Evolutionary conservation across 371 early-diverging fungal species (phyloP).

Genomic region (Mortierella sp.): DNA sequence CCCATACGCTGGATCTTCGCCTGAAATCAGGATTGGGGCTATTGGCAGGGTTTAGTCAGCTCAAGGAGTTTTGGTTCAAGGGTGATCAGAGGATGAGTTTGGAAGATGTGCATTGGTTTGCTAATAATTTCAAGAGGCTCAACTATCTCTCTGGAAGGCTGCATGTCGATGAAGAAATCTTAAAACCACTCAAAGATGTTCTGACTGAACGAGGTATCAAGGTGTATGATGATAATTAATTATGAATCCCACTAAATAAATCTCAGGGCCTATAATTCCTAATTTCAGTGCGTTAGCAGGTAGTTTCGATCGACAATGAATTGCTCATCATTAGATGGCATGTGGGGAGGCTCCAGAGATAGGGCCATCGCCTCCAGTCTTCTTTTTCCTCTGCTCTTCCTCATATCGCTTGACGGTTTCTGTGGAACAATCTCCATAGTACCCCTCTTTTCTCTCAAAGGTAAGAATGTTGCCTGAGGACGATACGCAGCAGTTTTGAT

Average conservation of each 20-base stretch:
- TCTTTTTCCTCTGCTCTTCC: slow-evolving; percentile 6
- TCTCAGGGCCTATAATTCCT: too few species aligned
- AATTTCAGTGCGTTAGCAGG: too few species aligned
- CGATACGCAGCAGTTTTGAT: slow-evolving; percentile 13
- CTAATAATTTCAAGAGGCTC: neutral
- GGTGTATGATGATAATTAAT: neutral
- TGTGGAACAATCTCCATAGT: slow-evolving; percentile 4
- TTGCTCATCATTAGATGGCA: neutral
- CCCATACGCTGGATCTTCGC: neutral
- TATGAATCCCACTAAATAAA: too few species aligned
- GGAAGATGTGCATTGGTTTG: neutral
- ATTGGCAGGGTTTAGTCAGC: neutral
- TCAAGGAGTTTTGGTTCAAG: neutral
- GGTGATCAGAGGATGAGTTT: neutral
- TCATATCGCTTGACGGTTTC: slow-evolving; percentile 4
- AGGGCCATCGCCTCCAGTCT: neutral
- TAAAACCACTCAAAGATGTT: neutral
- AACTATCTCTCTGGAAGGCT: neutral
- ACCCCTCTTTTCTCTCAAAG: slow-evolving; percentile 4
- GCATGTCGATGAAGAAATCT: neutral
- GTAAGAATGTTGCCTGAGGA: slow-evolving; percentile 21
- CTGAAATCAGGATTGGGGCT: neutral
- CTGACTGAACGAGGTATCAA: neutral
- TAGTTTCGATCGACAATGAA: neutral
- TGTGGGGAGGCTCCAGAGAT: neutral